These are phyloP conservation scores for Ceratocystis destructans DNA, from an alignment of 2,329 filamentous ascomycete genomes.

Conservation along the genomic window DNA sequence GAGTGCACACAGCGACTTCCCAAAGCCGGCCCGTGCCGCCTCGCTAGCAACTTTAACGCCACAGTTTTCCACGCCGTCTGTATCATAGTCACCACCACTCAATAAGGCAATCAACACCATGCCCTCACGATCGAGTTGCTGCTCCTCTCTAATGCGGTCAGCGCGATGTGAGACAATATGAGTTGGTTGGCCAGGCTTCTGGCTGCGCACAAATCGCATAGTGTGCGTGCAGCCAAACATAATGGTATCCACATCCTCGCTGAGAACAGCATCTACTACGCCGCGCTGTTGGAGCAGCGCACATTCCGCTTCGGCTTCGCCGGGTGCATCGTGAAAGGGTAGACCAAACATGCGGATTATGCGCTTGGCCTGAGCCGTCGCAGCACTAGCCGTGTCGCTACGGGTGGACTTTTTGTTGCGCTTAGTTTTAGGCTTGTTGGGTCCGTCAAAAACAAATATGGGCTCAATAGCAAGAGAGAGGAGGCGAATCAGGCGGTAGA, in stretches of 20 bases:
- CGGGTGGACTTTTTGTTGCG: conserved; percentile 62
- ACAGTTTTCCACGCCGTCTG: conserved; percentile 74
- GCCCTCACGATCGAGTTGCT: conserved; percentile 63
- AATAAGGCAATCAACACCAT: conserved; percentile 92
- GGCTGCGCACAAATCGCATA: conserved; percentile 43
- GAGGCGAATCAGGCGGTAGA: conserved; percentile 74
- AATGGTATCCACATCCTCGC: conserved; percentile 90
- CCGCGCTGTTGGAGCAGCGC: conserved; percentile 69
- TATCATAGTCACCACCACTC: conserved; percentile 88
- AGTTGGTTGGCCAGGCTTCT: conserved; percentile 40
- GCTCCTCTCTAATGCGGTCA: conserved; percentile 31
- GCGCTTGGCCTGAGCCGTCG: conserved; percentile 66
- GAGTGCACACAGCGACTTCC: conserved; percentile 55
- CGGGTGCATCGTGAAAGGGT: conserved; percentile 70
- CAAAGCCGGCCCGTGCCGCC: conserved; percentile 79
- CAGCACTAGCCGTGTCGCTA: conserved; percentile 45
- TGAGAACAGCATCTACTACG: conserved; percentile 83
- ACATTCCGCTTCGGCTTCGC: conserved; percentile 93
- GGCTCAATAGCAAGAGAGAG: conserved; percentile 67
- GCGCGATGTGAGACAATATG: conserved; percentile 63
- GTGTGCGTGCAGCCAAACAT: conserved; percentile 86
- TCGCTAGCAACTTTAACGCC: conserved; percentile 82
- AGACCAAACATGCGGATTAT: conserved; percentile 78
- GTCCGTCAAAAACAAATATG: conserved; percentile 82
- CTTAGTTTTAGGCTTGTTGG: conserved; percentile 74